Evolutionary conservation across 768 basidiomycete genomes (phyloP).

Genomic region (Pilatotrama ljubarskyi): DNA sequence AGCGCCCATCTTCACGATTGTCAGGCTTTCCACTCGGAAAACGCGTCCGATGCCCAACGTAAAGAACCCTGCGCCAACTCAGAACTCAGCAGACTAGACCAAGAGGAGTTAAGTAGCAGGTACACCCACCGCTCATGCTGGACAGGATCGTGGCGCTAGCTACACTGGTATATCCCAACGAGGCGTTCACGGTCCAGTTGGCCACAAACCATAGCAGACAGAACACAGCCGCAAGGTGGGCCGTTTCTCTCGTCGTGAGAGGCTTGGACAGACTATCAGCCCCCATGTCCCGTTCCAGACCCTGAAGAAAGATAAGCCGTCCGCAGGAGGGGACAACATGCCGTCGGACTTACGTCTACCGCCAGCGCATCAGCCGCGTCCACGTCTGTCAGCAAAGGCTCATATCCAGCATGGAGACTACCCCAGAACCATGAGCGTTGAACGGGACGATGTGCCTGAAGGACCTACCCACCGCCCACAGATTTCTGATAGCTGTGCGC

Average conservation of each 20-base stretch:
- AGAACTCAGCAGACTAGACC: not conserved
- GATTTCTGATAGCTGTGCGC: conserved; percentile 11
- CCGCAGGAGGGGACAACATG: not conserved
- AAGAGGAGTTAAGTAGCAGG: not conserved
- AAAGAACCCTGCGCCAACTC: conserved; percentile 72
- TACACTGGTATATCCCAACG: conserved; percentile 88
- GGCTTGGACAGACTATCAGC: conserved; percentile 33
- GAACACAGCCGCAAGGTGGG: conserved; percentile 74
- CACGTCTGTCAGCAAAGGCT: conserved; percentile 31
- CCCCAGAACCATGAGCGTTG: not conserved
- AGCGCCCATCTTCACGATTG: conserved; percentile 69
- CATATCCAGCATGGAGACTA: conserved; percentile 28
- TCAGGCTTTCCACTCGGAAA: conserved; percentile 79
- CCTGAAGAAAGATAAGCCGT: no score
- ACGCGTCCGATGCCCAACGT: conserved; percentile 83
- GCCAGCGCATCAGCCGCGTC: conserved; percentile 18
- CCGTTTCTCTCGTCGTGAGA: conserved; percentile 70
- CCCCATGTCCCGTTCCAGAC: conserved; percentile 6
- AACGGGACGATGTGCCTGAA: not conserved
- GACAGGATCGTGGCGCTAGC: conserved; percentile 90
- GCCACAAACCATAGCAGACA: conserved; percentile 93
- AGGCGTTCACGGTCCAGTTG: conserved; percentile 87
- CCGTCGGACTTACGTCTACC: conserved; percentile 12
- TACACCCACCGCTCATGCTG: conserved; percentile 73
- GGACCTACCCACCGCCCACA: conserved; percentile 19